Base-by-base conservation (phyloP, 2,329 filamentous ascomycete genomes). In the Colletotrichum liaoningense region DNA sequence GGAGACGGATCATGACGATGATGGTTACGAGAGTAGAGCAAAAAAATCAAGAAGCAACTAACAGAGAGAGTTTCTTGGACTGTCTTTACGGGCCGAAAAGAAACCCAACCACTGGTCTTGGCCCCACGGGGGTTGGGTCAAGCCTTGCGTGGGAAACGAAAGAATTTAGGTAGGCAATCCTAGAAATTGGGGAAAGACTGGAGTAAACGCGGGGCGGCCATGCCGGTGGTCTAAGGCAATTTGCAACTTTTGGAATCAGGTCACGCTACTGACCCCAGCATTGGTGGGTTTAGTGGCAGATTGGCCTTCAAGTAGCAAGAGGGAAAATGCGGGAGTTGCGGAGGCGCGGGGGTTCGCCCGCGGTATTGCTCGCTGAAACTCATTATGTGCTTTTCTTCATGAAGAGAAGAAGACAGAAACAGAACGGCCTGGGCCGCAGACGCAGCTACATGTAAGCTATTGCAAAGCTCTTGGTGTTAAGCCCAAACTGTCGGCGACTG, bases 341-440 rank as follows among this genome's bases (percentile, higher is more conserved):
- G 70, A 70, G 67, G 68, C 66, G 67, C 56, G 67, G 70, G 67
- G 70, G 28, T 26, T 57, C 49, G 60, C 55, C 49, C 70, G 70
- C 66, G 35, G 58, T n/a, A 70, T 73, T 38, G 67, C 54, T 73
- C 70, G 70, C 70, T 73, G 60, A 66, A 73, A 73, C 35, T 70
- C n/a, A 65, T 30, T 19, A 6, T 46, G 11, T 19, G 16, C 5
- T 8, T 42, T 26, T 38, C 26, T 38, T 8, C 24, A 38, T 12
- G 3, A 24, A 42, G 24, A 33, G 5, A 55, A 38, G n/a, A 64
- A 26, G 46, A 19, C n/a, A 24, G 22, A 33, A 7, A 62, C 42
- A 52, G 56, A 66, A 38, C 28, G 33, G 63, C 14, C 35, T 33
- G 19, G 62, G 22, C 24, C 52, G 5, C 22, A 56, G 54, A 49